Evolutionary conservation across 2,329 filamentous ascomycete genomes (phyloP).

Genomic region (Botrytis aclada): DNA sequence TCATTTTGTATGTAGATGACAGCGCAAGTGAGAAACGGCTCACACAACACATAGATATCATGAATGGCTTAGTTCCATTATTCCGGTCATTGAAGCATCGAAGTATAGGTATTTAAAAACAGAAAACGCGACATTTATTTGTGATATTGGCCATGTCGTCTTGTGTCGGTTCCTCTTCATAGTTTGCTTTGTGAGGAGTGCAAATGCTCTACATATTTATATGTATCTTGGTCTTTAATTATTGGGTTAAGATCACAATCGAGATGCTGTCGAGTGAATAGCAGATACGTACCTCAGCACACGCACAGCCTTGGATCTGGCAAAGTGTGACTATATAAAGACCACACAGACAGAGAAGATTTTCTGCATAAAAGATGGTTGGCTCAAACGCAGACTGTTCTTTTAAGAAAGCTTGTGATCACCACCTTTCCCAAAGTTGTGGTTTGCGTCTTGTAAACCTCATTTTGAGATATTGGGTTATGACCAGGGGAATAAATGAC

Average conservation of each 20-base stretch:
- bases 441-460: neutral
- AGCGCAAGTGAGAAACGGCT: neutral
- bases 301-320: neutral
- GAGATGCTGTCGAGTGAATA: neutral
- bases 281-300: neutral
- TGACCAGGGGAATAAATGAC: neutral
- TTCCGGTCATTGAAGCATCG: neutral
- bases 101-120: neutral
- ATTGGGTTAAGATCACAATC: accelerated
- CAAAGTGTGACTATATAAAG: neutral
- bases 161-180: neutral
- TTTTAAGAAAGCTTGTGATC: neutral
- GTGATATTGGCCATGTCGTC: neutral
- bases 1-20: neutral
- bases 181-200: neutral
- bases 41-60: neutral
- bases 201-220: neutral
- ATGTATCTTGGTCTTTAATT: neutral
- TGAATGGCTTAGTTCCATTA: neutral
- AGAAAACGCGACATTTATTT: neutral
- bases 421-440: neutral
- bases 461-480: neutral
- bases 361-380: neutral
- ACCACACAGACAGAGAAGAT: neutral
- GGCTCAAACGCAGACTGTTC: neutral